A percentile compares a stretch with the other conserved stretches of the same genome.
Conservation (phyloP, 805 yeast genomes). For the Danielia reshetovae region DNA sequence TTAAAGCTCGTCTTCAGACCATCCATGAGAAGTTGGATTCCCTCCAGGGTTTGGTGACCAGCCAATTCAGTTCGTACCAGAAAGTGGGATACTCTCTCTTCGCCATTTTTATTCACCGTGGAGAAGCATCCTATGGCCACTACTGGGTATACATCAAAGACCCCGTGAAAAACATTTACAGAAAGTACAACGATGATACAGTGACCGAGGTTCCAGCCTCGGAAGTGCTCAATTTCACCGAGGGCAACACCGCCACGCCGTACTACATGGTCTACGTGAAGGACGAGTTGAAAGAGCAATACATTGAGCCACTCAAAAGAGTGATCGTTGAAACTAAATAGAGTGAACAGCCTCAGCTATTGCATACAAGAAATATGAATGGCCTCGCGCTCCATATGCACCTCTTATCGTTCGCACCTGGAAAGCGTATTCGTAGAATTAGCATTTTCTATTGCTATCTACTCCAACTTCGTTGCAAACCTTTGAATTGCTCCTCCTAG, state of each 20-base stretch:
- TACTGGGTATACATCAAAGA: constrained; percentile 95
- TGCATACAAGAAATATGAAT: too few species aligned
- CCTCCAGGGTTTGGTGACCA: constrained; percentile 47
- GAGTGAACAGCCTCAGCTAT: too few species aligned
- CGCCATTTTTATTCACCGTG: constrained; percentile 92
- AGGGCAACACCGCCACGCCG: constrained; percentile 86
- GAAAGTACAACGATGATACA: constrained; percentile 93
- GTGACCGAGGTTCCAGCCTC: constrained; percentile 71
- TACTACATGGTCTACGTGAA: constrained; percentile 83
- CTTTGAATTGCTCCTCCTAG: too few species aligned
- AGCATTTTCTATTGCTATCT: too few species aligned
- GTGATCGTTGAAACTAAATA: too few species aligned
- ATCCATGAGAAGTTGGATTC: constrained; percentile 40
- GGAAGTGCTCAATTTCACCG: constrained; percentile 64
- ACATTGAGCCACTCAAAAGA: constrained; percentile 66
- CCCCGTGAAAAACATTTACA: constrained; percentile 58
- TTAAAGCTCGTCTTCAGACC: constrained; percentile 43
- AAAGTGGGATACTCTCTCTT: constrained; percentile 75
- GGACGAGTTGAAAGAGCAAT: constrained; percentile 49
- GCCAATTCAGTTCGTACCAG: constrained; percentile 60
- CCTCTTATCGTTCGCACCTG: too few species aligned
- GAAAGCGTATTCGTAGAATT: too few species aligned
- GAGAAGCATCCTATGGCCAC: constrained; percentile 95
- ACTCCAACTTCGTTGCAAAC: too few species aligned
- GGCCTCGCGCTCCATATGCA: too few species aligned